phyloP scores from a whole-genome alignment of 306 rosid species.

The Corylus heterophylla region DNA sequence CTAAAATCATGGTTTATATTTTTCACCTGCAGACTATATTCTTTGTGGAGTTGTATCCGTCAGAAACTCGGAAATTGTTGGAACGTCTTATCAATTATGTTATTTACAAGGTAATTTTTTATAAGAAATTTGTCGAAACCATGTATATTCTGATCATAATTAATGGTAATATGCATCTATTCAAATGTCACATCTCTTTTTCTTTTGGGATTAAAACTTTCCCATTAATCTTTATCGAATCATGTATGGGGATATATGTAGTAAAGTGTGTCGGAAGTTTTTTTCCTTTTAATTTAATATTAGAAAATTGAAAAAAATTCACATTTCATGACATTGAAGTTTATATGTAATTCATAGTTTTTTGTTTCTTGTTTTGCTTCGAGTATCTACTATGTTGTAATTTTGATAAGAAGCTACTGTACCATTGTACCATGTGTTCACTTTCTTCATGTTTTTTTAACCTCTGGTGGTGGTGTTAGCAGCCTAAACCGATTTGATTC shows the following conservation, averaged over 20 bases:
- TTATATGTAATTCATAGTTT: background rate
- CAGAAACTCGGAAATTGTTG: conserved; percentile 77
- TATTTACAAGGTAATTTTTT: conserved; percentile 74
- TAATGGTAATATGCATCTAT: background rate
- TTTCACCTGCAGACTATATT: conserved; percentile 71
- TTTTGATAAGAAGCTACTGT: background rate
- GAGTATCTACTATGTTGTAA: background rate
- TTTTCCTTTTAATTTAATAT: background rate
- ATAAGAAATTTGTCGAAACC: background rate
- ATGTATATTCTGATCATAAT: background rate
- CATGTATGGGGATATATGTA: background rate
- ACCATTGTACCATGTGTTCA: background rate
- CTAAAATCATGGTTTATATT: conserved; percentile 19
- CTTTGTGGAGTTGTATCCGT: conserved; percentile 75
- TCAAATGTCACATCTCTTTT: background rate
- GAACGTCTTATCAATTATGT: conserved; percentile 88
- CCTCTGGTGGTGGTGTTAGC: background rate
- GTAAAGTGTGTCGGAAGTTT: background rate
- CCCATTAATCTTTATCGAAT: background rate
- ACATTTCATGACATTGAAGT: background rate
- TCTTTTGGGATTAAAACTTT: background rate
- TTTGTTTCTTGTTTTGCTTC: background rate
- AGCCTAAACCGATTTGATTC: background rate
- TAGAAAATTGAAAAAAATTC: background rate
- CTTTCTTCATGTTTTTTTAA: background rate